phyloP scores from a whole-genome alignment of 371 early-diverging fungal genomes.

The Syncephalastrum racemosum region DNA sequence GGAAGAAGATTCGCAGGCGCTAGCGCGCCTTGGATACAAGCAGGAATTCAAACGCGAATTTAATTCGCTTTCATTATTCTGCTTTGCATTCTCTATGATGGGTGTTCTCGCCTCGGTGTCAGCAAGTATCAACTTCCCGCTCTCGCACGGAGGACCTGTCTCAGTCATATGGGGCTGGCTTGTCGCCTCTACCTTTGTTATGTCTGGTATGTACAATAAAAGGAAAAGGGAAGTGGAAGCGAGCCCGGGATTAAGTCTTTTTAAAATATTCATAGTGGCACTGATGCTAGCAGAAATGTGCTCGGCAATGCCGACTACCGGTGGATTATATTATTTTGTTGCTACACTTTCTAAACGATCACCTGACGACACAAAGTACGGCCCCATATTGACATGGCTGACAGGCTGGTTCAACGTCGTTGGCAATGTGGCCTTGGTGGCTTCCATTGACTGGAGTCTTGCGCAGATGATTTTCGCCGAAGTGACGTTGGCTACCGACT shows the following conservation, averaged over 20 bases:
- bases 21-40: constrained; percentile 8
- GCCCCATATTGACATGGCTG: constrained; percentile 15
- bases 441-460: constrained; percentile 16
- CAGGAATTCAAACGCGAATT: constrained; percentile 17
- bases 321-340: constrained; percentile 17
- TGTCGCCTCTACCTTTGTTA: constrained; percentile 7
- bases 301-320: constrained; percentile 14
- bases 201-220: neutral
- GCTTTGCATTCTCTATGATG: constrained; percentile 14
- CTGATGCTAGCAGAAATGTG: constrained; percentile 14
- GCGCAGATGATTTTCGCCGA: constrained; percentile 14
- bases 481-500: constrained; percentile 14
- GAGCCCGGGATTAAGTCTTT: too few relatives aligned
- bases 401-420: constrained; percentile 18
- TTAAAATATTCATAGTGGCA: constrained; percentile 4
- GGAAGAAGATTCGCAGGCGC: constrained; percentile 7
- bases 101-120: constrained; percentile 16
- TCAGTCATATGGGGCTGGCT: constrained; percentile 11
- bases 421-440: constrained; percentile 17
- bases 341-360: constrained; percentile 7
- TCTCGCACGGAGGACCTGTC: constrained; percentile 18
- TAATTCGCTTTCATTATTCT: constrained; percentile 9
- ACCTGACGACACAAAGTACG: constrained; percentile 3
- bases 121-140: constrained; percentile 18
- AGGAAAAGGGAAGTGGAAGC: too few relatives aligned